Evolutionary conservation across 768 basidiomycete genomes (phyloP).

Genomic region (Auricularia heimuer): DNA sequence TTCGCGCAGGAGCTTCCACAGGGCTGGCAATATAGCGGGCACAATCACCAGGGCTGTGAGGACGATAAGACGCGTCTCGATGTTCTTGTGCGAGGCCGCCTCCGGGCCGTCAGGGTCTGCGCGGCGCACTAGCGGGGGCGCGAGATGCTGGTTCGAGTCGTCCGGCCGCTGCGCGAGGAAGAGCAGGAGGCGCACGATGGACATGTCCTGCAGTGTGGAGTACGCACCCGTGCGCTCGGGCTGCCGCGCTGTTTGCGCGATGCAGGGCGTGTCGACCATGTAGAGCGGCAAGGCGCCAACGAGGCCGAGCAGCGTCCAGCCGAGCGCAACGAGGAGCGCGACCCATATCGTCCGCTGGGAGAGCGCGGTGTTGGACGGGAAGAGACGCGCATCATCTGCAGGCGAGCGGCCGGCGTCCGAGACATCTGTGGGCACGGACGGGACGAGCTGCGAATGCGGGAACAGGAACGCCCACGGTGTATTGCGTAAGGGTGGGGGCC

Average conservation of each 20-base stretch:
- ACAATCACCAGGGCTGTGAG: slow-evolving; percentile 52
- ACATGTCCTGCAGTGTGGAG: slow-evolving; percentile 65
- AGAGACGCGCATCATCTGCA: slow-evolving; percentile 41
- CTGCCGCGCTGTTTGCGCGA: slow-evolving; percentile 38
- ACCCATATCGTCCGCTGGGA: slow-evolving; percentile 63
- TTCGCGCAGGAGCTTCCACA: slow-evolving; percentile 56
- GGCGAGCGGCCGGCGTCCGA: slow-evolving; percentile 43
- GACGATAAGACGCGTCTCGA: slow-evolving; percentile 48
- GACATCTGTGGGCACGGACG: slow-evolving; percentile 45
- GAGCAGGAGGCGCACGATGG: slow-evolving; percentile 61
- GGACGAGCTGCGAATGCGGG: slow-evolving; percentile 59
- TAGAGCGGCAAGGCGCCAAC: slow-evolving; percentile 68
- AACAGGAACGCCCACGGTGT: slow-evolving; percentile 59
- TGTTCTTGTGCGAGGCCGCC: slow-evolving; percentile 36
- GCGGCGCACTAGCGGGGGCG: slow-evolving; percentile 14
- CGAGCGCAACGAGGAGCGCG: slow-evolving; percentile 49
- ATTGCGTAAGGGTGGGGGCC: slow-evolving; percentile 50
- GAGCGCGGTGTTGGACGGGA: slow-evolving; percentile 69
- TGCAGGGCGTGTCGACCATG: slow-evolving; percentile 57
- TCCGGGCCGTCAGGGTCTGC: slow-evolving; percentile 18
- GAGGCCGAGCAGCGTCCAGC: slow-evolving; percentile 61
- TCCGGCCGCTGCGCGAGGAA: slow-evolving; percentile 34
- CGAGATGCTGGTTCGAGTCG: slow-evolving; percentile 15
- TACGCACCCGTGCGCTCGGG: slow-evolving; percentile 46
- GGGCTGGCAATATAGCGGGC: slow-evolving; percentile 53